Conservation (phyloP, 2,329 filamentous ascomycete genomes). For the Chaetomiaceae sp. region DNA sequence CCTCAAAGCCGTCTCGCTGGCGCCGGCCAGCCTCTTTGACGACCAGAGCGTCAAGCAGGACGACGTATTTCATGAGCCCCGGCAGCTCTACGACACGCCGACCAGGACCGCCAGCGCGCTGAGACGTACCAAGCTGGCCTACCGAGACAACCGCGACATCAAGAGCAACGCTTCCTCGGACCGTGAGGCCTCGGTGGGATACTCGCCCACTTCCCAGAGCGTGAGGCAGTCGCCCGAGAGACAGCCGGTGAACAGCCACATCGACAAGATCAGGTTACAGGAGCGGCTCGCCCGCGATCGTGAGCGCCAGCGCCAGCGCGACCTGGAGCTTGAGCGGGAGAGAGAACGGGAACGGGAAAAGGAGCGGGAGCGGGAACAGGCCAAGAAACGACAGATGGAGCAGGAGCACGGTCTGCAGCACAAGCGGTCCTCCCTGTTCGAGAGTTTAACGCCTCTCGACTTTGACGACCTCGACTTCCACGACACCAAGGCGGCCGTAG, state of each 20-base stretch:
- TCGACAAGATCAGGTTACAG: slow-evolving; percentile 23
- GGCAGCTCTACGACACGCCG: slow-evolving; percentile 27
- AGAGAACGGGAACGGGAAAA: slow-evolving; percentile 17
- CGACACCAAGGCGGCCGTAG: slow-evolving; percentile 28
- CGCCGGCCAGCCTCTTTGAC: slow-evolving; percentile 19
- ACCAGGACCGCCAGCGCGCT: slow-evolving; percentile 26
- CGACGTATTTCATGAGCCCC: slow-evolving; percentile 26
- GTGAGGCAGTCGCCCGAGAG: slow-evolving; percentile 24
- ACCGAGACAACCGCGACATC: slow-evolving; percentile 34
- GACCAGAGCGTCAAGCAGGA: slow-evolving; percentile 23
- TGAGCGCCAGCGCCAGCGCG: slow-evolving; percentile 17
- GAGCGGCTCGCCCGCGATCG: slow-evolving; percentile 25
- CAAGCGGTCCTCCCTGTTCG: slow-evolving; percentile 28
- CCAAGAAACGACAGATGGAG: slow-evolving; percentile 12
- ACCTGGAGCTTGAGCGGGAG: slow-evolving; percentile 19
- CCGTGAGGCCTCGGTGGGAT: slow-evolving; percentile 6
- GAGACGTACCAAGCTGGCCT: slow-evolving; percentile 35
- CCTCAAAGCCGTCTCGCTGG: slow-evolving; percentile 16
- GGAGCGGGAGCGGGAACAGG: slow-evolving; percentile 18
- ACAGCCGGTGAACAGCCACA: slow-evolving; percentile 13
- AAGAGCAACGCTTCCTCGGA: slow-evolving; percentile 25
- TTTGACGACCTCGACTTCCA: slow-evolving; percentile 14
- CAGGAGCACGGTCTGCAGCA: slow-evolving; percentile 17
- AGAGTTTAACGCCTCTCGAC: slow-evolving; percentile 25
- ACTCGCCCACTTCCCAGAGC: slow-evolving; percentile 19